Evolutionary conservation across 208 protist species (phyloP).

Genomic region (Trypanosoma lewisi): DNA sequence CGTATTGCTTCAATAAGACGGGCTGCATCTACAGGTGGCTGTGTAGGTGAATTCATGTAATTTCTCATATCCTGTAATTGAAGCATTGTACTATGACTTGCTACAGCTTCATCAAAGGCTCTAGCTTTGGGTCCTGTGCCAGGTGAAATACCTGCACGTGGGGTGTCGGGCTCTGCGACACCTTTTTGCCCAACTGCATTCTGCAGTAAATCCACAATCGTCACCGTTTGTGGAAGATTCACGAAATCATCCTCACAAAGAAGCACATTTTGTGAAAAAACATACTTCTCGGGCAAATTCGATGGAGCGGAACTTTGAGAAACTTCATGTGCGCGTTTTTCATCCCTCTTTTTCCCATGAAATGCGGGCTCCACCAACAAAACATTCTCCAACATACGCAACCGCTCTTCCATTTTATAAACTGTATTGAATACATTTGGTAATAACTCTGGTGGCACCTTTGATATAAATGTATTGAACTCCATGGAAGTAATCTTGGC

Average conservation of each 20-base stretch:
- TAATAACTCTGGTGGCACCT: conserved; percentile 58
- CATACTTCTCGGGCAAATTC: conserved; percentile 69
- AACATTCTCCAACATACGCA: conserved; percentile 75
- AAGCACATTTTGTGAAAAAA: conserved; percentile 89
- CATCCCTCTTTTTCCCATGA: conserved; percentile 60
- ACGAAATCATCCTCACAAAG: conserved; percentile 83
- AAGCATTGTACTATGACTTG: conserved; percentile 89
- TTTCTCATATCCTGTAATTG: conserved; percentile 87
- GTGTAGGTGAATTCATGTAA: conserved; percentile 86
- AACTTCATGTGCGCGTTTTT: conserved; percentile 59
- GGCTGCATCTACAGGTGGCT: conserved; percentile 77
- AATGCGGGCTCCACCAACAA: conserved; percentile 83
- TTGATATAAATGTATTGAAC: conserved; percentile 74
- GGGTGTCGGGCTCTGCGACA: conserved; percentile 83
- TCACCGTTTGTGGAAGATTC: conserved; percentile 80
- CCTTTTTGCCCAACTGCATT: conserved; percentile 80
- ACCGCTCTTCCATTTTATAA: conserved; percentile 77
- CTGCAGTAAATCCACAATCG: conserved; percentile 84
- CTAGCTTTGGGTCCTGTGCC: conserved; percentile 30
- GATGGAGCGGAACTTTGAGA: conserved; percentile 9
- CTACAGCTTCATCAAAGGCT: conserved; percentile 79
- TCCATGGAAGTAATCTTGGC: conserved; percentile 71
- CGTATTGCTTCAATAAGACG: conserved; percentile 86
- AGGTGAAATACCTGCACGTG: conserved; percentile 59
- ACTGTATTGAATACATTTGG: conserved; percentile 54